Percentiles rank a stretch among this genome's conserved stretches.
These are phyloP conservation scores for Apophysomyces variabilis DNA, from an alignment of 371 early-diverging fungal species.

Conservation along the genomic window DNA sequence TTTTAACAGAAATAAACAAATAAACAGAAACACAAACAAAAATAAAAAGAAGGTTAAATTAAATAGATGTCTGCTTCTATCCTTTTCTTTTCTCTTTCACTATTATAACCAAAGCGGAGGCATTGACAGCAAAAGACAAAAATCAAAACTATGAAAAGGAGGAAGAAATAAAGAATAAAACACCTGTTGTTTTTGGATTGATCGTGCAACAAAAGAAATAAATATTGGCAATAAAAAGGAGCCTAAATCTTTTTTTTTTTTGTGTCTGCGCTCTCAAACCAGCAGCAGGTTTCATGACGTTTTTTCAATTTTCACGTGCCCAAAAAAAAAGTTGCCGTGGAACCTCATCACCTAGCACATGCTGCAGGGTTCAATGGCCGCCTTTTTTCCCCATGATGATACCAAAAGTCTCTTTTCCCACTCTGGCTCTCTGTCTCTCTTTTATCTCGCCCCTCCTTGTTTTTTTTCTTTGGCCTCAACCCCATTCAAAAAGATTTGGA, in stretches of 20 bases:
- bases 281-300: constrained; percentile 6
- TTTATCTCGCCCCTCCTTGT: too few species aligned
- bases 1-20: not conserved
- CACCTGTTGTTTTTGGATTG: not conserved
- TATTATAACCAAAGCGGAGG: not conserved
- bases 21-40: constrained; percentile 10
- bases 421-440: too few species aligned
- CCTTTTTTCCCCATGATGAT: too few species aligned
- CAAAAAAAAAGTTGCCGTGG: too few species aligned
- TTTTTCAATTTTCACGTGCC: constrained; percentile 26
- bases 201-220: constrained; percentile 16
- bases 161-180: constrained; percentile 1
- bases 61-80: not conserved
- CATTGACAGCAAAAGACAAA: not conserved
- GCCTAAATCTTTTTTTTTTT: too few species aligned
- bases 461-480: too few species aligned
- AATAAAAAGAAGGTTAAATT: not conserved
- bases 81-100: not conserved
- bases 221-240: not conserved
- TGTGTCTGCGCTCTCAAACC: not conserved
- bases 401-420: too few species aligned
- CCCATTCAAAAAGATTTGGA: too few species aligned
- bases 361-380: too few species aligned
- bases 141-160: constrained; percentile 6
- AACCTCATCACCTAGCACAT: too few species aligned